phyloP scores from a whole-genome alignment of 164 flowering plant species.

The Liriodendron chinense region DNA sequence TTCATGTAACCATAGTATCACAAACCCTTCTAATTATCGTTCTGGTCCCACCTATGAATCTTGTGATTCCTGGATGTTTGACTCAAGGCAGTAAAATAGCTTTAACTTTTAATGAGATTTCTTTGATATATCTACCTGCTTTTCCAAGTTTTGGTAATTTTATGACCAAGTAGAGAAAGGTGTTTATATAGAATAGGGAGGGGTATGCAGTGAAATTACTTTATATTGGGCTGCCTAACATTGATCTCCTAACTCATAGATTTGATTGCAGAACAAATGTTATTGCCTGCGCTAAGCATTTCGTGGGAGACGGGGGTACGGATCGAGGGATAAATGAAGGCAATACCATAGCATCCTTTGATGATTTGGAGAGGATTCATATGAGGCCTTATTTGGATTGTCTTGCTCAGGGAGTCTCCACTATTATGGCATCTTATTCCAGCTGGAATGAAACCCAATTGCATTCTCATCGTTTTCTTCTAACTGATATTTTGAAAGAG shows the following conservation, averaged over 20 bases:
- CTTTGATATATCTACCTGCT: neutral
- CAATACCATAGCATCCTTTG: constrained; percentile 49
- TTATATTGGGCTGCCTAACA: neutral
- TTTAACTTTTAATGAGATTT: no score
- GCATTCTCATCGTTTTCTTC: constrained; percentile 61
- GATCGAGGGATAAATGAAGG: constrained; percentile 74
- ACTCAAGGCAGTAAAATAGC: neutral
- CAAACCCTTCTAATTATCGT: no score
- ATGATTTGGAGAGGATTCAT: constrained; percentile 59
- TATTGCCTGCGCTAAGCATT: constrained; percentile 71
- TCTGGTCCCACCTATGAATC: no score
- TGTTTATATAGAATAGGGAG: neutral
- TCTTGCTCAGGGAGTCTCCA: constrained; percentile 73
- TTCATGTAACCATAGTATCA: no score
- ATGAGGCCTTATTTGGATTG: constrained; percentile 78
- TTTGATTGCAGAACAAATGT: constrained; percentile 48
- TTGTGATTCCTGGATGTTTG: no score
- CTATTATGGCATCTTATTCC: constrained; percentile 83
- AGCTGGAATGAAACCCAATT: constrained; percentile 76
- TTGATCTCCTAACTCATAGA: neutral
- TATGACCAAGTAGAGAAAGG: neutral
- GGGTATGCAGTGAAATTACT: neutral
- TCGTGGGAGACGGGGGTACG: constrained; percentile 88
- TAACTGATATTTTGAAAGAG: constrained; percentile 66
- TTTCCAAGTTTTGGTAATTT: neutral